phyloP scores from a whole-genome alignment of 2,329 filamentous ascomycete genomes.

The Myrmaecium sp. region DNA sequence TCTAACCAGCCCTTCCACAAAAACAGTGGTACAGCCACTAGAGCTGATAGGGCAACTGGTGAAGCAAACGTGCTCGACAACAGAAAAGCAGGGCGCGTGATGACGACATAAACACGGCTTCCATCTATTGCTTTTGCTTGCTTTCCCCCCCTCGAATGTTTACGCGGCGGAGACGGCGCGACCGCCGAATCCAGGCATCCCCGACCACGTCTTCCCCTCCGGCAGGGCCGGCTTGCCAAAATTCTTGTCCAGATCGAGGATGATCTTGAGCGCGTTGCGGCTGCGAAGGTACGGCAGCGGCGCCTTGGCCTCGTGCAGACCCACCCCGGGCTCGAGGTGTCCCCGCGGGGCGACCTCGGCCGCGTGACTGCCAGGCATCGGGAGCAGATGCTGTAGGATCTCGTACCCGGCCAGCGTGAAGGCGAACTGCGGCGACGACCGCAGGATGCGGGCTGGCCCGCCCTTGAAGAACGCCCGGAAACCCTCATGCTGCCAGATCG shows the following conservation, averaged over 20 bases:
- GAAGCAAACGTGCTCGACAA: too few species aligned
- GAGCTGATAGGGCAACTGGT: too few species aligned
- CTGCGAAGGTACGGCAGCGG: conserved; percentile 53
- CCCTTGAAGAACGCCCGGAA: conserved; percentile 98
- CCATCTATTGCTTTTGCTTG: too few species aligned
- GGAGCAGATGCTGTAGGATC: conserved; percentile 64
- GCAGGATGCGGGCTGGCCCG: conserved; percentile 82
- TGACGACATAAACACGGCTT: too few species aligned
- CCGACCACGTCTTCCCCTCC: conserved; percentile 16
- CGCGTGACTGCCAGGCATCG: conserved; percentile 48
- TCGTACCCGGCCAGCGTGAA: conserved; percentile 96
- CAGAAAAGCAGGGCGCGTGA: too few species aligned
- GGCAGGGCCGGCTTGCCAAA: conserved; percentile 61
- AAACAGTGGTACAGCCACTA: too few species aligned
- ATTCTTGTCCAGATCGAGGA: conserved; percentile 83
- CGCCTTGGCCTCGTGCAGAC: conserved; percentile 45
- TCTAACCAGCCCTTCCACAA: too few species aligned
- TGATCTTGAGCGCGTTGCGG: conserved; percentile 86
- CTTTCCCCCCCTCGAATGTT: too few species aligned
- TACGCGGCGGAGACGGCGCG: conserved; percentile 10
- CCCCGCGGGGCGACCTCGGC: conserved; percentile 32
- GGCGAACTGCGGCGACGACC: conserved; percentile 92
- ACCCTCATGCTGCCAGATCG: conserved; percentile 78
- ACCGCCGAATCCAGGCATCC: conserved; percentile 20
- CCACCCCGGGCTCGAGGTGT: conserved; percentile 45